A percentile compares a stretch with the other conserved stretches of the same genome.
Evolutionary conservation across 371 early-diverging fungal species (phyloP).

Genomic region (Mucor saturninus): DNA sequence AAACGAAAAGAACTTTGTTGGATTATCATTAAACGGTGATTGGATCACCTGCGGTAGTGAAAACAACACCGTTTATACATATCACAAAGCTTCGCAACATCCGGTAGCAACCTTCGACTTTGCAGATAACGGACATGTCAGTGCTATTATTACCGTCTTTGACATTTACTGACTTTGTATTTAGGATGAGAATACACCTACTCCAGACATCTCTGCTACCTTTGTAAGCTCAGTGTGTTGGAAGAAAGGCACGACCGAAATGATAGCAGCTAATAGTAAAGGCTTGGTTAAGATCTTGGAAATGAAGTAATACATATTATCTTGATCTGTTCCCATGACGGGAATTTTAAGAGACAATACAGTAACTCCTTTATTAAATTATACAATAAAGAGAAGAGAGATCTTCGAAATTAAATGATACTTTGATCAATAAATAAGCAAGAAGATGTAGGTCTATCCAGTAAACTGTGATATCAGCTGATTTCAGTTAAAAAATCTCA

Average conservation of each 20-base stretch:
- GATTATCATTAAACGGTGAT: constrained; percentile 76
- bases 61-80: constrained; percentile 83
- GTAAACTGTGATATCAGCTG: too few species aligned
- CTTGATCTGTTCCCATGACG: too few species aligned
- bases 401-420: too few species aligned
- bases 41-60: constrained; percentile 94
- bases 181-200: constrained; percentile 52
- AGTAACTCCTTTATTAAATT: too few species aligned
- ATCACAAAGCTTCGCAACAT: constrained; percentile 70
- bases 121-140: constrained; percentile 54
- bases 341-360: too few species aligned
- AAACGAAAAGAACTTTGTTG: constrained; percentile 97
- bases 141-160: constrained; percentile 6
- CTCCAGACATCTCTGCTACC: constrained; percentile 60
- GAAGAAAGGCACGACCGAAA: constrained; percentile 74
- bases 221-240: constrained; percentile 93
- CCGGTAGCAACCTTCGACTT: constrained; percentile 80
- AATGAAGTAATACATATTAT: background rate
- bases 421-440: too few species aligned
- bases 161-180: background rate
- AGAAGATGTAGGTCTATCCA: too few species aligned
- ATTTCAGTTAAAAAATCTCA: too few species aligned
- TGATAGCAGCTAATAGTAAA: constrained; percentile 90
- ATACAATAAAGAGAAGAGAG: too few species aligned
- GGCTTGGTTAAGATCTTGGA: constrained; percentile 82